A percentile compares a stretch with the other conserved stretches of the same genome.
phyloP scores from a whole-genome alignment of 805 yeast species.

The Naumovozyma castellii region DNA sequence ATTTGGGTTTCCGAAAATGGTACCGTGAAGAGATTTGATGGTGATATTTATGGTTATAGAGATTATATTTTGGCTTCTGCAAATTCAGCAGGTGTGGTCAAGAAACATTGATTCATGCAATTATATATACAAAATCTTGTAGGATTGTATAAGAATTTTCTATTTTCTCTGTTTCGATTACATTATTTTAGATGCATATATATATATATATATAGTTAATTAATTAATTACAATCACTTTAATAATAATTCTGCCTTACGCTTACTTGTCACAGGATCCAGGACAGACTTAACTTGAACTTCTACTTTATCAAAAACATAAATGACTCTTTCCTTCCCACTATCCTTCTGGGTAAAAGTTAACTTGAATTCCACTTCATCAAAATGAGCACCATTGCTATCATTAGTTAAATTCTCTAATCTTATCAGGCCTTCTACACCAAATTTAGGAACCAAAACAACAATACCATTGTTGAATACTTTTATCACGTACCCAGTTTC shows the following conservation, averaged over 20 bases:
- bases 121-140: not conserved
- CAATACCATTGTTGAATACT: conserved; percentile 90
- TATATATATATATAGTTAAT: not conserved
- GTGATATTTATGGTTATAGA: conserved; percentile 82
- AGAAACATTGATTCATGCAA: conserved; percentile 46
- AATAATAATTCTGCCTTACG: conserved; percentile 75
- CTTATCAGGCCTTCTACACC: conserved; percentile 93
- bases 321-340: conserved; percentile 40
- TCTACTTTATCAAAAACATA: conserved; percentile 77
- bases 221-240: conserved; percentile 31
- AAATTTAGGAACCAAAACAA: conserved; percentile 86
- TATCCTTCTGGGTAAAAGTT: conserved; percentile 40
- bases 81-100: conserved; percentile 82
- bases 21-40: conserved; percentile 65
- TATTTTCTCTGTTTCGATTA: not conserved
- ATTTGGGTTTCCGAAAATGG: conserved; percentile 93
- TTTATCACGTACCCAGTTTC: conserved; percentile 89
- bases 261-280: conserved; percentile 85
- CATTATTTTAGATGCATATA: not conserved
- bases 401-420: conserved; percentile 60
- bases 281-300: conserved; percentile 71
- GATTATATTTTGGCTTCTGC: conserved; percentile 75
- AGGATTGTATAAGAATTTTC: too few species aligned
- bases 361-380: conserved; percentile 73
- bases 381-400: conserved; percentile 51